Evolutionary conservation across 164 flowering plant species (phyloP), one percentile per base, ranked within the genome.

Genomic region (Buxus sempervirens): DNA sequence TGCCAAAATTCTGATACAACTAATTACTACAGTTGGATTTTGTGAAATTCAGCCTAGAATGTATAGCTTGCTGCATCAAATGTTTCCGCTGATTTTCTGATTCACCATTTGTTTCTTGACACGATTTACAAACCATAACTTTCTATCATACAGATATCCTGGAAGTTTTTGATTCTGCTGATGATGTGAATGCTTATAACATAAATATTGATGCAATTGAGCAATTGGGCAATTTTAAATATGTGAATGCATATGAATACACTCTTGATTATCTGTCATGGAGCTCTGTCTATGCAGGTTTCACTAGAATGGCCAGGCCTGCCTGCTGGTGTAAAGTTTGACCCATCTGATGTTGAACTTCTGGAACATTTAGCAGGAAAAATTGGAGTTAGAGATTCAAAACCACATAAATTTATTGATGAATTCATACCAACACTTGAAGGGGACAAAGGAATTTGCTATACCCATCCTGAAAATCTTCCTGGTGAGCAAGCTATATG

Each of bases 261-360:
- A 16, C 22, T 32, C 53, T 7, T 62, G 14, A 45, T 63, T 41
- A 4, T 27, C 4, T 63, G 10, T 55, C 38, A 0, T 76, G 65
- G 58, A 20, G 5, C 48, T 60, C 73, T 42, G 48, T 18, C 9
- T 74, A 28, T 79, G 74, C 78, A 90, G 97, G 93, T 84, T 66
- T 74, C 78, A 26, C 23, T 65, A 53, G 96, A 86, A 56, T 95
- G 97, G 99, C 96, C 98, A 57, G 98, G 98, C 14, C 70, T 95
- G 21, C 99, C 97, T 53, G 82, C 75, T 69, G 98, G 98, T 73
- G 96, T 95, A 1, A 95, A 90, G 72, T 95, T 95, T 65, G 99
- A 92, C 70, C 99, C 99, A 19, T 83, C 98, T 68, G 97, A 92
- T 80, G 70, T 51, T 5, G 90, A 92, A 76, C 82, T 95, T 45